Evolutionary conservation across 371 early-diverging fungal genomes (phyloP), one percentile per base, ranked within the genome.

Genomic region (Sporodiniella umbellata): DNA sequence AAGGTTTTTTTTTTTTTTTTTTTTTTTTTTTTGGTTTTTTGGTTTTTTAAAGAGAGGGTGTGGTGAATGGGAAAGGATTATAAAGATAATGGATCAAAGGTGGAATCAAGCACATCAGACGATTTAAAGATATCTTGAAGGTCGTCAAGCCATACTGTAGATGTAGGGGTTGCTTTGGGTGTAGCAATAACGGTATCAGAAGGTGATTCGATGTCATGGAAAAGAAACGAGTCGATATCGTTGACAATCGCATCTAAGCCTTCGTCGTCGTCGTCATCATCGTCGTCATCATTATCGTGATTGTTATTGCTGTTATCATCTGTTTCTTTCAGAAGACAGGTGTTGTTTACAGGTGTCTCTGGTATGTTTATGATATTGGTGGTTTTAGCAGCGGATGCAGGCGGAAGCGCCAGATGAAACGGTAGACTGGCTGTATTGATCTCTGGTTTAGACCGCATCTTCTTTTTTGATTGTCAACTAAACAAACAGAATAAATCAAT

Each of bases 371-470:
- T n/a, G n/a, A n/a, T n/a, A n/a, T n/a, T n/a, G n/a, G n/a, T n/a
- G n/a, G n/a, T n/a, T 35, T 21, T 51, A 10, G 51, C 51, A 28
- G 51, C 42, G 15, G 51, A 22, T n/a, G 33, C 37, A 0, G 53
- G 45, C 14, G 53, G 53, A 17, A 53, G 38, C 1, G 45, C 45
- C 14, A 53, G 18, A 23, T 48, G 33, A 12, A 4, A 21, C 7
- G 48, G 38, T 17, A 48, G 22, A n/a, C 31, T 21, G 14, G 39
- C 18, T 35, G 33, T 42, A 8, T 30, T 43, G 3, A n/a, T n/a
- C n/a, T n/a, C n/a, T n/a, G n/a, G n/a, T n/a, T n/a, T n/a, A n/a
- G n/a, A n/a, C n/a, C n/a, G n/a, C n/a, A n/a, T n/a, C n/a, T n/a
- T n/a, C n/a, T n/a, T n/a, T n/a, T n/a, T n/a, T n/a, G n/a, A n/a